A percentile compares a stretch with the other conserved stretches of the same genome.
Evolutionary conservation across 352 stramenopile species (phyloP).

Genomic region (Globisporangium nagaii): DNA sequence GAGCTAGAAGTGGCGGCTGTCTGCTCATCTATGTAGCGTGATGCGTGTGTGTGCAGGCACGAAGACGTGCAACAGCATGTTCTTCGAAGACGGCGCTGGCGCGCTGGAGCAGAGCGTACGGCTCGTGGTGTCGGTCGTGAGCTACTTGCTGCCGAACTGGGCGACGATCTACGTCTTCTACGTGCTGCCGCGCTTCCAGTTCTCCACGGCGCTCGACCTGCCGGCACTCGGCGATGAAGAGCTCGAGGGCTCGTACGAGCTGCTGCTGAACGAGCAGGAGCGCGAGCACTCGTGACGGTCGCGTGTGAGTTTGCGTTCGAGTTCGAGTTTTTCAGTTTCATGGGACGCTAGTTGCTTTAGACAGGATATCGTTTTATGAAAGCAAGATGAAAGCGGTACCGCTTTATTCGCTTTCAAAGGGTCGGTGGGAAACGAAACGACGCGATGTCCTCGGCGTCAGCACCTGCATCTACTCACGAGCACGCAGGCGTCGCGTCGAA

Average conservation of each 20-base stretch:
- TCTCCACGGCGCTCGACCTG: constrained; percentile 51
- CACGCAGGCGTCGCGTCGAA: neutral
- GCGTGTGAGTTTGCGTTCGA: too few species aligned
- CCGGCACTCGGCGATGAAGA: constrained; percentile 30
- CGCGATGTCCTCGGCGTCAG: neutral
- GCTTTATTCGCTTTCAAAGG: too few species aligned
- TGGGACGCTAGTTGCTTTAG: too few species aligned
- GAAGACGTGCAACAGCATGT: constrained; percentile 58
- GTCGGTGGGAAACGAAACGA: too few species aligned
- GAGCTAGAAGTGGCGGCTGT: neutral
- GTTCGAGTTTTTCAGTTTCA: too few species aligned
- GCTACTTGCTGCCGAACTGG: constrained; percentile 61
- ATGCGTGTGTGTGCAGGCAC: constrained; percentile 12
- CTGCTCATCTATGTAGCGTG: too few species aligned
- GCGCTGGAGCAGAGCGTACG: constrained; percentile 51
- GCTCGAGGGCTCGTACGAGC: constrained; percentile 19
- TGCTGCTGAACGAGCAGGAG: constrained; percentile 21
- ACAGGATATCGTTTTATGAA: too few species aligned
- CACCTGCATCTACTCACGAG: neutral
- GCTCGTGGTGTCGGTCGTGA: constrained; percentile 40
- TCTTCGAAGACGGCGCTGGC: constrained; percentile 58
- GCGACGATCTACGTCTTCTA: constrained; percentile 72
- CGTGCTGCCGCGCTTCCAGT: constrained; percentile 57
- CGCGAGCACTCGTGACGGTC: constrained; percentile 4
- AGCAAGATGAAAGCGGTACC: too few species aligned